Base-by-base conservation (phyloP, 129 eudicot genomes). In the Lactuca sativa region DNA sequence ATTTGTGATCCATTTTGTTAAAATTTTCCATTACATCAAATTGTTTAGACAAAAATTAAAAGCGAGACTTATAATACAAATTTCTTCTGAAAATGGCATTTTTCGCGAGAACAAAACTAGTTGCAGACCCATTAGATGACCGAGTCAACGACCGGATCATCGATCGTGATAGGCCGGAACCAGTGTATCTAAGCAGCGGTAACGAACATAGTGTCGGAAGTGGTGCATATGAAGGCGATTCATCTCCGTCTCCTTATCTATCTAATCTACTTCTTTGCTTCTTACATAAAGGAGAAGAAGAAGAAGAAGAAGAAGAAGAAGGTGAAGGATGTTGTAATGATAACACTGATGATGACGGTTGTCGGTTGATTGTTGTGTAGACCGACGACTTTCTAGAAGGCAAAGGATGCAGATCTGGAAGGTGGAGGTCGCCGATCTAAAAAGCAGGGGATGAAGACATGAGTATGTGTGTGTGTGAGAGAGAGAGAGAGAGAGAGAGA, bases 61-160 rank as follows among this genome's bases (percentile, higher is more conserved):
- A 30, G 33, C 3, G 51, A 49, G 36, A 16, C 11, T 9, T 6
- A 16, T 32, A 8, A 1, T 55, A 41, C 71, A 43, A 55, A 44
- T 9, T 32, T 18, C 31, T 38, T 17, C 52, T 9, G 1, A 75
- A 58, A 56, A 88, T 86, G 92, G 72, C 81, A 4, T 52, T 18
- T 12, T 58, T 49, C 8, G 40, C 80, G 8, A 83, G 86, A 56
- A 64, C 67, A 16, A 89, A 84, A 79, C 62, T 78, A 18, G 83
- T 86, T 15, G 84, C 93, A 51, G 88, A 86, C 54, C 93, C 90
- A 60, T 49, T 90, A 32, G 82, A 84, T 16, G 93, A 90, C 13
- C 79, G 79, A 36, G 90, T 74, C 16, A 81, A 77, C 58, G 84
- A 85, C 21, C 70, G 86, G 67, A 86, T 90, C 70, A 55, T 84